Evolutionary conservation across 2,329 filamentous ascomycete species (phyloP), one percentile per base, ranked within the genome.

Genomic region (Trichophyton mentagrophytes): DNA sequence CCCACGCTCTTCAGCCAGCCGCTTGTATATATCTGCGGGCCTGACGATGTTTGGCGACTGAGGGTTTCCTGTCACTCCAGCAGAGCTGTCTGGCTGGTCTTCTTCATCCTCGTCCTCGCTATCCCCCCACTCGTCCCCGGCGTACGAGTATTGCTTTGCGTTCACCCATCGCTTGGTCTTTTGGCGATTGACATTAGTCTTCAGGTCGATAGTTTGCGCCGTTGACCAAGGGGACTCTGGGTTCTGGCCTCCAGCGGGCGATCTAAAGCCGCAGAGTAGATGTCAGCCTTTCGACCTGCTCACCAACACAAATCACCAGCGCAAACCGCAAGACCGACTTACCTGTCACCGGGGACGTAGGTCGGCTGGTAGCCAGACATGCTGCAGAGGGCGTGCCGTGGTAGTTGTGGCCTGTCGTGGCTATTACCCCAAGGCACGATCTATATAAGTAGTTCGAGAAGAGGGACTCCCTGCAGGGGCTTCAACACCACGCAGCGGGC

Each of bases 161-260:
- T 95, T 87, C 42, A 92, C 87, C 92, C 92, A 97, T 82, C 95
- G 95, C 75, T 86, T 88, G 60, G 91, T 96, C 77, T 95, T 95
- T 61, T 85, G 82, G 64, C 92, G 85, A 74, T 89, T 92, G 57
- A 96, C 85, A 72, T 96, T 95, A 58, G 90, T 84, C 71, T 88
- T 87, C 75, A 91, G 96, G 27, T 53, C 49, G 22, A 53, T 3
- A 17, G 49, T 53, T 13, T 53, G 49, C 49, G 49, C 49, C 22
- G 49, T 33, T 9, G 49, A 53, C 49, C 49, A 53, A 6, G 49
- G 33, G 6, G 51, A 44, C 11, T 59, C 25, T 25, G 59, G 33
- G n/a, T 30, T 8, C 17, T 58, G 59, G 30, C 53, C 60, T 22
- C 55, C 55, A 1, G 57, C 13, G 17, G 40, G 40, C 44, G 47